These are phyloP conservation scores for Litsea cubeba DNA, from an alignment of 164 flowering plant species.

Conservation along the genomic window DNA sequence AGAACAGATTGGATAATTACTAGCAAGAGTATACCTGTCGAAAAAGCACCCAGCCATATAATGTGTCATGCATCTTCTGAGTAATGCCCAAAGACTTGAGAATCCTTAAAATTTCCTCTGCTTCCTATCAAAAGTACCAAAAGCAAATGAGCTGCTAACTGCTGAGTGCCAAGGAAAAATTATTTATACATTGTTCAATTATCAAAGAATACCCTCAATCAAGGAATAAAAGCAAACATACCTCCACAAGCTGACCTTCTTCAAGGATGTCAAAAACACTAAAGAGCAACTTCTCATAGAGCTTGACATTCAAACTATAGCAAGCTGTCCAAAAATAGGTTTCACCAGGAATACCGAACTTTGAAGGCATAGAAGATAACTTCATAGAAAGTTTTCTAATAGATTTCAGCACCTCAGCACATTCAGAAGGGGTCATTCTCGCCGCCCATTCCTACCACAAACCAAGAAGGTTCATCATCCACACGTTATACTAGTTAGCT, in stretches of 20 bases:
- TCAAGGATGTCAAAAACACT: slow-evolving; percentile 74
- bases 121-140: slow-evolving; percentile 43
- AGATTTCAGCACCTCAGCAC: slow-evolving; percentile 40
- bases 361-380: slow-evolving; percentile 41
- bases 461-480: background rate
- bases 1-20: too few species aligned
- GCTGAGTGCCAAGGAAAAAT: slow-evolving; percentile 5
- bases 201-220: too few species aligned
- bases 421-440: slow-evolving; percentile 41
- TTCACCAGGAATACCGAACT: slow-evolving; percentile 49
- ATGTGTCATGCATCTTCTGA: slow-evolving; percentile 48
- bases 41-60: slow-evolving; percentile 78
- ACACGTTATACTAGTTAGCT: background rate
- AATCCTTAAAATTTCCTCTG: slow-evolving; percentile 44
- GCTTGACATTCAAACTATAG: slow-evolving; percentile 65
- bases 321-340: slow-evolving; percentile 56
- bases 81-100: slow-evolving; percentile 70
- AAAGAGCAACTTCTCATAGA: slow-evolving; percentile 64
- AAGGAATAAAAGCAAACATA: slow-evolving; percentile 13
- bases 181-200: background rate
- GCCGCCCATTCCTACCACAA: slow-evolving; percentile 55
- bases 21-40: slow-evolving; percentile 51
- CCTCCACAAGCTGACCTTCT: slow-evolving; percentile 66
- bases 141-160: slow-evolving; percentile 1
- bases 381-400: slow-evolving; percentile 37